These are phyloP conservation scores for Trichoderma sp. DNA, from an alignment of 2,329 filamentous ascomycete species.

Conservation along the genomic window DNA sequence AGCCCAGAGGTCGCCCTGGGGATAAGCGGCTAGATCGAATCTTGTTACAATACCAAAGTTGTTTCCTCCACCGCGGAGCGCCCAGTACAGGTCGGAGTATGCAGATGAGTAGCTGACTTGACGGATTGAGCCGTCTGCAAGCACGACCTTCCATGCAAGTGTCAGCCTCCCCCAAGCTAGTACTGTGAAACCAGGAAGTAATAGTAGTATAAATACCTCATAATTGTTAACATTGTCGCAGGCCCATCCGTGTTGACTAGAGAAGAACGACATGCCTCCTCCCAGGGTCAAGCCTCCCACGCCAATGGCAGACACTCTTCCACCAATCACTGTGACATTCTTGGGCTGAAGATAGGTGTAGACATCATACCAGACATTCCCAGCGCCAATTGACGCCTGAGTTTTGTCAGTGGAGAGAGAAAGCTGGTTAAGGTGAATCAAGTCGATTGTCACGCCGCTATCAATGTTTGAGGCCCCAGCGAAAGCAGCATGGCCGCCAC, in stretches of 20 bases:
- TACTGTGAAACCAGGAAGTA: no score
- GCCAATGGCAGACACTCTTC: conserved; percentile 42
- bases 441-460: conserved; percentile 39
- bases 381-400: conserved; percentile 39
- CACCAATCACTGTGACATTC: conserved; percentile 41
- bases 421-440: conserved; percentile 39
- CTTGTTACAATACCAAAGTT: conserved; percentile 32
- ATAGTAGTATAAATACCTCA: background rate
- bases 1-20: conserved; percentile 42
- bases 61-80: conserved; percentile 12
- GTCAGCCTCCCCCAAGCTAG: background rate
- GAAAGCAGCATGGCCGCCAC: conserved; percentile 49
- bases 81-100: conserved; percentile 5
- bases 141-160: background rate
- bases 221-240: conserved; percentile 18
- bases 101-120: background rate
- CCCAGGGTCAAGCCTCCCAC: conserved; percentile 29
- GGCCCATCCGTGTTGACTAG: conserved; percentile 21
- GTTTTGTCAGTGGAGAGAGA: conserved; percentile 33
- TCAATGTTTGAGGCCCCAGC: conserved; percentile 40
- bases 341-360: conserved; percentile 37
- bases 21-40: conserved; percentile 40
- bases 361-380: conserved; percentile 42
- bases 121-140: conserved; percentile 14
- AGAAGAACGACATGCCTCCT: conserved; percentile 28